phyloP scores from a whole-genome alignment of 495 filamentous ascomycete genomes.

The Hypoxylon fragiforme region DNA sequence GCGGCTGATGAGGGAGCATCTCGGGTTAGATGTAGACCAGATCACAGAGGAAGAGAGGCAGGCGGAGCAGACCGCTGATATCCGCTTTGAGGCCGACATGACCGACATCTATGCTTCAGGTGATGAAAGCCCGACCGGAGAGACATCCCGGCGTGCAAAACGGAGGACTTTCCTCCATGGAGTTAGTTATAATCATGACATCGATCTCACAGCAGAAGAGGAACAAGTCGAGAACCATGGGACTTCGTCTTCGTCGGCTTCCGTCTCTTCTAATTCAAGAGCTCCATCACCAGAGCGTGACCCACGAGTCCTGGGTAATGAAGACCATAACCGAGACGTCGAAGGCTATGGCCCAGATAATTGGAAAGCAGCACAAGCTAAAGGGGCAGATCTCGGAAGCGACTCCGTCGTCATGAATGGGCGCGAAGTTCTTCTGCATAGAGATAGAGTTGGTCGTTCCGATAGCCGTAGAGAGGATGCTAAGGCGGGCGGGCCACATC shows the following conservation, averaged over 20 bases:
- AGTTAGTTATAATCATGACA: conserved; percentile 83
- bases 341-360: conserved; percentile 75
- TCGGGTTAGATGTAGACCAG: conserved; percentile 92
- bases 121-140: conserved; percentile 38
- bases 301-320: conserved; percentile 63
- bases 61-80: conserved; percentile 54
- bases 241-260: conserved; percentile 11
- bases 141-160: conserved; percentile 29
- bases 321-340: conserved; percentile 72
- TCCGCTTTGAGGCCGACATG: conserved; percentile 57
- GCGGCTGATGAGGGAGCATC: conserved; percentile 94
- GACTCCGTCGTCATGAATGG: conserved; percentile 66
- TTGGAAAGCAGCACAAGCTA: conserved; percentile 59
- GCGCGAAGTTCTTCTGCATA: conserved; percentile 66
- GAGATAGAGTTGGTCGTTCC: conserved; percentile 27
- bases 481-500: conserved; percentile 3
- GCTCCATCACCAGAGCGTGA: conserved; percentile 58
- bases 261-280: conserved; percentile 35
- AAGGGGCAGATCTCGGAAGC: conserved; percentile 60
- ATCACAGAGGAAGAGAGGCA: conserved; percentile 78
- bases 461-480: conserved; percentile 7
- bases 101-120: conserved; percentile 53
- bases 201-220: conserved; percentile 72
- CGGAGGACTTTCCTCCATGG: conserved; percentile 18
- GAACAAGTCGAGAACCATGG: conserved; percentile 53